These are phyloP conservation scores for Peterozyma toletana DNA, from an alignment of 805 yeast genomes.

Conservation along the genomic window DNA sequence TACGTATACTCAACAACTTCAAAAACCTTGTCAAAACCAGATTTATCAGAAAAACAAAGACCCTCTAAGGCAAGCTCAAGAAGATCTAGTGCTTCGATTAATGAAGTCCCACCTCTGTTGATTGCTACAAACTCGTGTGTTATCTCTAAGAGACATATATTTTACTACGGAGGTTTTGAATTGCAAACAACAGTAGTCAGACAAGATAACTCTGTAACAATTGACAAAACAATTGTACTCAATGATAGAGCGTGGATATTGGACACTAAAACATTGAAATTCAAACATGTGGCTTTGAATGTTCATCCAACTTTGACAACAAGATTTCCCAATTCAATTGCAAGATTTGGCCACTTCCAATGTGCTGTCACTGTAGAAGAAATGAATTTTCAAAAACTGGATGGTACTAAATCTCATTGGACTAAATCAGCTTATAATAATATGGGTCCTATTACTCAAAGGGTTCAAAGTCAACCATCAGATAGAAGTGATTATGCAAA, in stretches of 20 bases:
- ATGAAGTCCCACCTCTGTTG: slow-evolving; percentile 46
- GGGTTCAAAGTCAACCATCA: too few relatives aligned
- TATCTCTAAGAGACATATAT: slow-evolving; percentile 48
- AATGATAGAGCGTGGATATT: slow-evolving; percentile 54
- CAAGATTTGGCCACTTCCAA: slow-evolving; percentile 24
- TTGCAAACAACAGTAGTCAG: slow-evolving; percentile 24
- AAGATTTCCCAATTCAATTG: slow-evolving; percentile 17
- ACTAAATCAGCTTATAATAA: background rate
- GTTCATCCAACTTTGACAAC: slow-evolving; percentile 22
- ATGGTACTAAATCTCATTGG: slow-evolving; percentile 24
- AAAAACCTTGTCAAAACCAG: slow-evolving; percentile 25
- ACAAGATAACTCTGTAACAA: slow-evolving; percentile 12
- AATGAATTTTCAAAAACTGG: slow-evolving; percentile 12
- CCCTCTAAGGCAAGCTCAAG: slow-evolving; percentile 11
- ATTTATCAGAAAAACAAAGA: slow-evolving; percentile 8
- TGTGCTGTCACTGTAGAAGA: slow-evolving; percentile 20
- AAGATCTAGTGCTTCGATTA: slow-evolving; percentile 12
- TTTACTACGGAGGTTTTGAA: slow-evolving; percentile 68
- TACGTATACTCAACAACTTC: slow-evolving; percentile 33
- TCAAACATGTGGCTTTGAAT: slow-evolving; percentile 34
- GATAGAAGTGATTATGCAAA: slow-evolving; percentile 3
- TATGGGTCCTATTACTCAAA: too few relatives aligned
- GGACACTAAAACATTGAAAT: slow-evolving; percentile 41
- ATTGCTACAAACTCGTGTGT: slow-evolving; percentile 39
- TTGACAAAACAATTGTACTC: slow-evolving; percentile 33